Evolutionary conservation across 768 basidiomycete genomes (phyloP).

Genomic region (Favolaschia claudopus): DNA sequence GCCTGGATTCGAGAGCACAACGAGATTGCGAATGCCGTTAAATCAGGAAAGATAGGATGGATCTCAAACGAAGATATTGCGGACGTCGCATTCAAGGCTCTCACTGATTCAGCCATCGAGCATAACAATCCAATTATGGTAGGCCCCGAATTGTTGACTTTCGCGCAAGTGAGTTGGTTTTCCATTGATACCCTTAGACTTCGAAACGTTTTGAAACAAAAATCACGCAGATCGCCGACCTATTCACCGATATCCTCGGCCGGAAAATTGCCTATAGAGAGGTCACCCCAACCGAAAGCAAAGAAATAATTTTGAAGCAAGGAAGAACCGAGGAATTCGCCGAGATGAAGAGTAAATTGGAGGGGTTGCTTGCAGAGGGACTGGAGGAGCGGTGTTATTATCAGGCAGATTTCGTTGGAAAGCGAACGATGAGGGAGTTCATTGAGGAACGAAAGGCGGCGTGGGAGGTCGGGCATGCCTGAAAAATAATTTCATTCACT

Average conservation of each 20-base stretch:
- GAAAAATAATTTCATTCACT: too few species aligned
- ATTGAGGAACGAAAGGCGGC: slow-evolving; percentile 28
- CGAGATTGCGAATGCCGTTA: slow-evolving; percentile 34
- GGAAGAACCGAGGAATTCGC: slow-evolving; percentile 30
- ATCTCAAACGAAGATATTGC: slow-evolving; percentile 43
- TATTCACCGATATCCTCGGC: slow-evolving; percentile 35
- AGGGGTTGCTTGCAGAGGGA: slow-evolving; percentile 29
- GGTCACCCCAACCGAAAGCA: slow-evolving; percentile 30
- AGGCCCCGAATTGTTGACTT: slow-evolving; percentile 39
- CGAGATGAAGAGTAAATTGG: slow-evolving; percentile 21
- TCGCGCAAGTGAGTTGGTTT: slow-evolving; percentile 35
- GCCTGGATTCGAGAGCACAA: slow-evolving; percentile 31
- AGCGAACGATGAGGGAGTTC: slow-evolving; percentile 30
- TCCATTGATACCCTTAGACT: background rate
- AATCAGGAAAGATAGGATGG: slow-evolving; percentile 37
- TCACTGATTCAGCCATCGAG: slow-evolving; percentile 32
- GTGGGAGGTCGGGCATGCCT: too few species aligned
- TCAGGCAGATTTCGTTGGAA: slow-evolving; percentile 33
- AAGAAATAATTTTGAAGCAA: slow-evolving; percentile 18
- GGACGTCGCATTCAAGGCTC: slow-evolving; percentile 37
- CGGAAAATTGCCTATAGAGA: slow-evolving; percentile 37
- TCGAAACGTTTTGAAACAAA: background rate
- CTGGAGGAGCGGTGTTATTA: slow-evolving; percentile 31
- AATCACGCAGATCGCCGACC: slow-evolving; percentile 30
- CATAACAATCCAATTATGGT: slow-evolving; percentile 40